phyloP scores from a whole-genome alignment of 1,284 basidiomycete genomes.

The Pulchroboletus neoregius region DNA sequence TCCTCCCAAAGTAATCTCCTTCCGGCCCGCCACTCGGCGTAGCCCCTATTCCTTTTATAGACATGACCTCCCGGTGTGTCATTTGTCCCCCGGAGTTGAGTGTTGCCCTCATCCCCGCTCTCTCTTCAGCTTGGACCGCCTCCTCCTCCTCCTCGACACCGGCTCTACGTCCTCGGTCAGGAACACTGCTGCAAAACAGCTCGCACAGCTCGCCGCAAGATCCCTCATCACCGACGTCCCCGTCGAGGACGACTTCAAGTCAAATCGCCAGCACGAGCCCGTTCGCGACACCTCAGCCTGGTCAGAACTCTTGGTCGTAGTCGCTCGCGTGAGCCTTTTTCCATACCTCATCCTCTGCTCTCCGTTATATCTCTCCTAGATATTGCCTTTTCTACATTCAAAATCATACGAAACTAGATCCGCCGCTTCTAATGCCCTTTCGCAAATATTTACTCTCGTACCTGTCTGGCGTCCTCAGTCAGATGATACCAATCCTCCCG shows the following conservation, averaged over 20 bases:
- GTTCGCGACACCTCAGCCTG: conserved; percentile 67
- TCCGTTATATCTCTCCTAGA: conserved; percentile 40
- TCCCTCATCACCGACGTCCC: conserved; percentile 78
- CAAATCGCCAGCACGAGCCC: conserved; percentile 55
- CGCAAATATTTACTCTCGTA: conserved; percentile 79
- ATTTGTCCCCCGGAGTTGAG: not conserved
- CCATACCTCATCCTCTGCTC: not conserved
- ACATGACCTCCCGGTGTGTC: conserved; percentile 66
- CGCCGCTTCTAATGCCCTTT: conserved; percentile 81
- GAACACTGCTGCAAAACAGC: conserved; percentile 87
- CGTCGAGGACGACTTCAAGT: conserved; percentile 74
- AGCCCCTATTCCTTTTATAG: conserved; percentile 37
- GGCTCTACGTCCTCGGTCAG: conserved; percentile 84
- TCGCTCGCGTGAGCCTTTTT: conserved; percentile 58
- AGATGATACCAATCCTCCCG: conserved; percentile 14
- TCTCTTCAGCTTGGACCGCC: conserved; percentile 74
- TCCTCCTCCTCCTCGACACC: conserved; percentile 86
- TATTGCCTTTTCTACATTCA: conserved; percentile 84
- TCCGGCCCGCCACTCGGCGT: conserved; percentile 40
- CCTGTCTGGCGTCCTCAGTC: conserved; percentile 73
- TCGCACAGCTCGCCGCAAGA: conserved; percentile 85
- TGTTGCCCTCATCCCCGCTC: conserved; percentile 4
- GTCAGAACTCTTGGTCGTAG: conserved; percentile 79
- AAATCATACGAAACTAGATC: conserved; percentile 84
- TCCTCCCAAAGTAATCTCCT: conserved; percentile 36